Base-by-base conservation (phyloP, 306 rosid genomes). In the Styphnolobium japonicum region DNA sequence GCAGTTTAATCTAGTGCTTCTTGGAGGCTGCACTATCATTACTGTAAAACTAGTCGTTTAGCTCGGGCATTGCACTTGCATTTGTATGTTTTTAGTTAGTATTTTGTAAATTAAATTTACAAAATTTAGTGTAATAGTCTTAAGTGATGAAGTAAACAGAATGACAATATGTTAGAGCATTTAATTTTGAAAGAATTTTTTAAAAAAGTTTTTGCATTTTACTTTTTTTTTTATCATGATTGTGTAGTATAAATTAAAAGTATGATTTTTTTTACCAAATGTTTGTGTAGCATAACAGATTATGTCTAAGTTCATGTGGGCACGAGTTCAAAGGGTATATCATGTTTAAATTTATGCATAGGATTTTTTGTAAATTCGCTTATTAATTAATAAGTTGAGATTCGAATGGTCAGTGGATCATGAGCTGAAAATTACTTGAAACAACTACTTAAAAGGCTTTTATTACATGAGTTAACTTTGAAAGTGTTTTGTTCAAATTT, bases 1-100 rank as follows among this genome's bases (percentile, higher is more conserved):
- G 77, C 78, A 66, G 83, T 80, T 62, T 60, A 66, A 25, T 23
- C 5, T 16, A 40, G 76, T 76, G 37, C 34, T 77, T 83, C 73
- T 60, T 57, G 79, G 68, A 64, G 65, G 81, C 78, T 86, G 75
- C 83, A 51, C 73, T 64, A 31, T 76, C 81, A 33, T 69, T 84
- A 72, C 76, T 84, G 82, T 87, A 73, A 65, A 73, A 51, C 55
- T 64, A 77, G 63, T 63, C 2, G 10, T 51, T 22, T 51, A 49
- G 67, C 40, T 23, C 19, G 40, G 14, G 39, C 10, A n/a, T 56
- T 56, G 62, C 33, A 7, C 39, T 18, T 68, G 27, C 40, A 76
- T 36, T 23, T 70, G 39, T 21, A 18, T 48, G 67, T 10, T 82
- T 46, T 65, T 68, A 10, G 68, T 48, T 33, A 1, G 29, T 29